Evolutionary conservation across 495 filamentous ascomycete genomes (phyloP), one percentile per base, ranked within the genome.

Genomic region (Aspergillus baeticus): DNA sequence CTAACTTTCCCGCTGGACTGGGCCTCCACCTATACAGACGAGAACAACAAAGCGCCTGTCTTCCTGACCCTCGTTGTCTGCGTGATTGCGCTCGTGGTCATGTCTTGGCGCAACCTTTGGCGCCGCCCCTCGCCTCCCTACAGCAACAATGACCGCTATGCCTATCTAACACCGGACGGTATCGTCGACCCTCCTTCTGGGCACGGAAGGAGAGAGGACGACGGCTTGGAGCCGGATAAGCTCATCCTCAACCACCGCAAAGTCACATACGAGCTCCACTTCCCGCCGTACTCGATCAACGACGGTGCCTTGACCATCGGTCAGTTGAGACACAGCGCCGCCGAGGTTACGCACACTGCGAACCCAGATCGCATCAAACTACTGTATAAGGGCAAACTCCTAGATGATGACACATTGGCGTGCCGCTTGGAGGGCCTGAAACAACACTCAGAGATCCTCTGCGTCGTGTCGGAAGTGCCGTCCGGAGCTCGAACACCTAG

Each of bases 281-380:
- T 96, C 69, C 87, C 87, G 1, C 83, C 90, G 5, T 92, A 87
- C 65, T 85, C 86, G 31, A 96, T 96, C 68, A 84, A 84, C 49
- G 88, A 92, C 62, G 89, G 90, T 1, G 79, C 81, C 48, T 74
- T 96, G 47, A 82, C 76, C 15, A 84, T 95, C 35, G 73, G 81
- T 44, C 84, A 87, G 50, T 74, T 96, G 33, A 77, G 86, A 22
- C 75, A 82, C 31, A 80, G 81, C 6, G 88, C 86, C 10, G 86
- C 84, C 18, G 72, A 83, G 51, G 77, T 87, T 52, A 78, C 87
- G 59, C 80, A 81, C 22, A 74, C 88, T 13, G 71, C 76, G 6
- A 79, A 86, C 54, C 77, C 82, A n/a, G 75, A 81, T 39, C 70
- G 81, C 7, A 70, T 96, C 59, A 87, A 85, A 61, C 69, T 96